Percentiles rank a stretch among this genome's conserved stretches.
phyloP scores from a whole-genome alignment of 306 rosid genomes.

The Lotus japonicus region DNA sequence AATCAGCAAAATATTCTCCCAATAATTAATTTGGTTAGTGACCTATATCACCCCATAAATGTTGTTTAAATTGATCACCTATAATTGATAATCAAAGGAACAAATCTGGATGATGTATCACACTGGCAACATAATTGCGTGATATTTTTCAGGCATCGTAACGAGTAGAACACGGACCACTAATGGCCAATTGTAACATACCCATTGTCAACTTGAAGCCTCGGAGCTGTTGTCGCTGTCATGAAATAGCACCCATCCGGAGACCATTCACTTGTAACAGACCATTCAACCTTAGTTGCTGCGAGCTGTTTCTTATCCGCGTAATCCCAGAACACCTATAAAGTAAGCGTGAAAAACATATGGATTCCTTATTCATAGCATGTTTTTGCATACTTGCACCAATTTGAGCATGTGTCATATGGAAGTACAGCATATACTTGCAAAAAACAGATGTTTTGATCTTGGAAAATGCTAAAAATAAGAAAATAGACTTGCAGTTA shows the following conservation, averaged over 20 bases:
- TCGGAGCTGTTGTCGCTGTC: constrained; percentile 98
- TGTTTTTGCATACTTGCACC: neutral
- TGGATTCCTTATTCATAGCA: constrained; percentile 13
- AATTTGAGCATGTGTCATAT: neutral
- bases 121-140: no score
- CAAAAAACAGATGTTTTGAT: neutral
- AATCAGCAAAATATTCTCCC: constrained; percentile 6
- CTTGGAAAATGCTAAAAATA: neutral
- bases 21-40: neutral
- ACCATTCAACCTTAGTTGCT: constrained; percentile 76
- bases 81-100: no score
- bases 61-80: no score
- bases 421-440: constrained; percentile 1
- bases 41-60: no score
- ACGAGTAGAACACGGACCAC: no score
- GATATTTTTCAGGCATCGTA: no score
- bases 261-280: constrained; percentile 97
- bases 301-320: constrained; percentile 59
- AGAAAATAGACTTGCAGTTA: neutral
- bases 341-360: constrained; percentile 9
- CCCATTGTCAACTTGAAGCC: constrained; percentile 98
- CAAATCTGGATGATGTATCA: no score
- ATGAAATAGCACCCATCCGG: constrained; percentile 89
- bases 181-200: constrained; percentile 27
- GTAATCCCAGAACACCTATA: constrained; percentile 93